Base-by-base conservation (phyloP, 108 stramenopile species). In the Nitzschia sp. region DNA sequence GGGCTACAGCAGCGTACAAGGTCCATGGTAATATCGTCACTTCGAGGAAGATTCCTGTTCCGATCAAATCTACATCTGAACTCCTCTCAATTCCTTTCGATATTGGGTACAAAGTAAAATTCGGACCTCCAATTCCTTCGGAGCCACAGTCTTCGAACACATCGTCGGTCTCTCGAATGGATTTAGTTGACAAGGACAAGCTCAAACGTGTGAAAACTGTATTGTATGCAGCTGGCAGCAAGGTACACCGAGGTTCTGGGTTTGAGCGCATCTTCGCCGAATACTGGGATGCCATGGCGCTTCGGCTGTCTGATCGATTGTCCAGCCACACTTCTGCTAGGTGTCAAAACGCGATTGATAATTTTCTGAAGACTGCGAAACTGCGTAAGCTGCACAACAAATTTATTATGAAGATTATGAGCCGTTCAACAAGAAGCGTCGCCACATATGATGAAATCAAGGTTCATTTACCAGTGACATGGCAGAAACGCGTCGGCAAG, bases 381-480 rank as follows among this genome's bases (percentile, higher is more conserved):
- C 71, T 92, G 57, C 83, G 81, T 29, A 75, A 68, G 53, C 72
- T 92, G 29, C 91, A 92, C 78, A 92, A 92, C 67, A 81, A 80
- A 58, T 76, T 92, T n/a, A 48, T 92, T 46, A 53, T 81, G 63
- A 84, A 84, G 84, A 60, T 85, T 17, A 74, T 85, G 77, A 65
- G 68, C 25, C 68, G 64, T 29, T 36, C 71, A 16, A 54, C 60
- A 41, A 69, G 58, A 23, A 27, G 33, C 45, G 13, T 44, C 19
- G 60, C 66, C 21, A 33, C 67, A 19, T 32, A 60, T 25, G n/a
- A 53, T n/a, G 67, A 63, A 35, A 45, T 73, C n/a, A 38, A 53
- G 1, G 27, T 35, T 28, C 54, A 63, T 28, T 4, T 68, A 3
- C 72, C 78, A 15, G 13, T 23, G 32, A 60, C 16, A 17, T 74